phyloP scores from a whole-genome alignment of 2,329 filamentous ascomycete species.

The Trichoderma asperellum region DNA sequence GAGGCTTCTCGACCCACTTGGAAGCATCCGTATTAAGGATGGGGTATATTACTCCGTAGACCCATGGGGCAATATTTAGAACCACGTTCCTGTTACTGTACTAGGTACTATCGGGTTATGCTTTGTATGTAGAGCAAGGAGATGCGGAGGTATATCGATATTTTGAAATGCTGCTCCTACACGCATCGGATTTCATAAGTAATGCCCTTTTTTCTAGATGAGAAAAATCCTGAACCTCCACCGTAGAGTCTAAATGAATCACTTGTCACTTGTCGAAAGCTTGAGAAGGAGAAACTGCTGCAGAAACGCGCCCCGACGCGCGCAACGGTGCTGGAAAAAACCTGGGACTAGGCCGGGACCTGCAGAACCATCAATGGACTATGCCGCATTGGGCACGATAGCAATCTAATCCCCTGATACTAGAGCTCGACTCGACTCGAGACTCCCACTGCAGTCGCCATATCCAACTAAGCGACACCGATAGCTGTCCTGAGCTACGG shows the following conservation, averaged over 20 bases:
- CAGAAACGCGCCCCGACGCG: constrained; percentile 16
- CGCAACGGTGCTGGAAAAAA: neutral
- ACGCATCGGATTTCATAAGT: neutral
- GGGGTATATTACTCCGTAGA: too few relatives aligned
- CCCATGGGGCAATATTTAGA: neutral
- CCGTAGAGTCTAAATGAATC: too few relatives aligned
- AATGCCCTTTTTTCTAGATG: neutral
- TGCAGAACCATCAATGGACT: constrained; percentile 16
- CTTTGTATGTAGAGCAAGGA: neutral
- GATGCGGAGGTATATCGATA: neutral
- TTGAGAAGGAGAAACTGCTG: neutral
- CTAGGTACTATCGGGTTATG: neutral
- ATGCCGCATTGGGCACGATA: constrained; percentile 6
- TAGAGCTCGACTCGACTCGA: constrained; percentile 13
- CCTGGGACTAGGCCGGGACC: constrained; percentile 9
- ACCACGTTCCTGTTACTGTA: neutral
- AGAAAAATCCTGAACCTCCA: too few relatives aligned
- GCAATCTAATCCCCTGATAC: constrained; percentile 26
- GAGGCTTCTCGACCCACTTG: constrained; percentile 5
- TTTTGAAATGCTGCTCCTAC: neutral
- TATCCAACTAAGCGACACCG: neutral
- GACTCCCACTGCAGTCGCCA: constrained; percentile 2
- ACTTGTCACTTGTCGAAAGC: neutral
- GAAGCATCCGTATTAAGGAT: neutral
- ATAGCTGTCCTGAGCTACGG: constrained; percentile 2